These are phyloP conservation scores for Phytophthora nicotianae DNA, from an alignment of 352 stramenopile genomes.

Conservation along the genomic window DNA sequence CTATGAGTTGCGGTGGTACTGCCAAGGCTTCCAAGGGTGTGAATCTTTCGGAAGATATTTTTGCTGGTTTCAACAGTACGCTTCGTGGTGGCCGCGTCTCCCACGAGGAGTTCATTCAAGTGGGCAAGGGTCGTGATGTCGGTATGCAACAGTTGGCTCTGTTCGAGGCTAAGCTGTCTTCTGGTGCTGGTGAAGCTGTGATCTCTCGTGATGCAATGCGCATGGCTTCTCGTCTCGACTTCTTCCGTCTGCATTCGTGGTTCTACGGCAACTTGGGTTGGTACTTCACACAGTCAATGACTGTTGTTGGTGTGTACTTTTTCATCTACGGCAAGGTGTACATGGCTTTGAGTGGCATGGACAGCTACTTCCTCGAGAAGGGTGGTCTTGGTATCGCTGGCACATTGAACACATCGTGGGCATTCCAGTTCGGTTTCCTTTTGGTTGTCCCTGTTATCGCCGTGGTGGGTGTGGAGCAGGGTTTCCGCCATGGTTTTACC, in stretches of 20 bases:
- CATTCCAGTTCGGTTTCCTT: conserved; percentile 95
- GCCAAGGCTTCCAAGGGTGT: conserved; percentile 85
- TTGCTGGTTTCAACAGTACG: conserved; percentile 86
- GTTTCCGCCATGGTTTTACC: conserved; percentile 93
- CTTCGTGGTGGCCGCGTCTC: conserved; percentile 74
- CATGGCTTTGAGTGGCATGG: conserved; percentile 93
- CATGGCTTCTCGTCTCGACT: conserved; percentile 96
- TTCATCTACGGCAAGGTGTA: conserved; percentile 98
- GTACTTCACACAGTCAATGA: conserved; percentile 98
- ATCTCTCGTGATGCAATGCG: conserved; percentile 96
- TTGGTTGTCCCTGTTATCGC: conserved; percentile 97
- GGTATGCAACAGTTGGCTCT: conserved; percentile 98
- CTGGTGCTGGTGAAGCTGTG: conserved; percentile 97
- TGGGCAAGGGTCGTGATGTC: conserved; percentile 98
- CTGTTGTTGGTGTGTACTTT: conserved; percentile 97
- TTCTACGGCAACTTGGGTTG: conserved; percentile 99
- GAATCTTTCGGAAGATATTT: conserved; percentile 91
- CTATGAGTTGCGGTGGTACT: conserved; percentile 79
- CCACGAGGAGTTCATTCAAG: conserved; percentile 87
- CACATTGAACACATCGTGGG: conserved; percentile 96
- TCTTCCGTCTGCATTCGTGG: conserved; percentile 97
- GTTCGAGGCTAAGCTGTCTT: conserved; percentile 98
- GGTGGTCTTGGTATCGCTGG: conserved; percentile 94
- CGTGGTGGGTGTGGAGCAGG: conserved; percentile 96
- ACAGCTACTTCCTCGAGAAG: conserved; percentile 91